phyloP scores from a whole-genome alignment of 371 early-diverging fungal genomes.

The Capillidium rhysosporum region DNA sequence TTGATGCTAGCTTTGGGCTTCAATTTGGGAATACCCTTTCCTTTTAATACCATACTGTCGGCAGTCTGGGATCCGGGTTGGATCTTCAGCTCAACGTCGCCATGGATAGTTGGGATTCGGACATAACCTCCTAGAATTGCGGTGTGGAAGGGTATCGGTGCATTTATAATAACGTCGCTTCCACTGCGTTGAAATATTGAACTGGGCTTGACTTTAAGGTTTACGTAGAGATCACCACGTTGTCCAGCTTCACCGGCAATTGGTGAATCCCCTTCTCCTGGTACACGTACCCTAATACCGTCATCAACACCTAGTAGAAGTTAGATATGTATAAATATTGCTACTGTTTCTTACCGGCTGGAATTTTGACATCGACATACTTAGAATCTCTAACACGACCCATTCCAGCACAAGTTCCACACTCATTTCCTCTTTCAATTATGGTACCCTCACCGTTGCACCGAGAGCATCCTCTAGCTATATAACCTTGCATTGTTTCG shows the following conservation, averaged over 20 bases:
- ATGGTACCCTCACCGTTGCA: conserved; percentile 67
- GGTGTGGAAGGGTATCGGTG: conserved; percentile 54
- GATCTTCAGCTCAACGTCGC: conserved; percentile 75
- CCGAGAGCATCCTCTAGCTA: conserved; percentile 41
- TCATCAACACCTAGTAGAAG: conserved; percentile 32
- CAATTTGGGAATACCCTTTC: conserved; percentile 43
- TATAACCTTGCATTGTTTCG: conserved; percentile 17
- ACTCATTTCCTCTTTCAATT: conserved; percentile 42
- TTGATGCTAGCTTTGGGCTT: conserved; percentile 6
- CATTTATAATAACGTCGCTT: conserved; percentile 45
- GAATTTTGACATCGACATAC: conserved; percentile 52
- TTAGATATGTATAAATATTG: background rate
- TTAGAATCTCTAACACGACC: conserved; percentile 52
- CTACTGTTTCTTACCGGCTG: conserved; percentile 41
- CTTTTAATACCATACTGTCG: conserved; percentile 49
- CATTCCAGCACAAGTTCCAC: conserved; percentile 55
- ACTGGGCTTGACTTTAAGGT: conserved; percentile 46
- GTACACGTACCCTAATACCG: conserved; percentile 47
- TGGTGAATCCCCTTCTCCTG: conserved; percentile 73
- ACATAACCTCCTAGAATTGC: conserved; percentile 75
- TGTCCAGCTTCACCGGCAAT: conserved; percentile 35
- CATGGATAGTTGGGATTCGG: conserved; percentile 74
- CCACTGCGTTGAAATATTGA: conserved; percentile 56
- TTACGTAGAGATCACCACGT: conserved; percentile 65
- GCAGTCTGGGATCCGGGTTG: conserved; percentile 73